These are phyloP conservation scores for Solanum sejunctum DNA, from an alignment of 257 asterid genomes.

Conservation along the genomic window DNA sequence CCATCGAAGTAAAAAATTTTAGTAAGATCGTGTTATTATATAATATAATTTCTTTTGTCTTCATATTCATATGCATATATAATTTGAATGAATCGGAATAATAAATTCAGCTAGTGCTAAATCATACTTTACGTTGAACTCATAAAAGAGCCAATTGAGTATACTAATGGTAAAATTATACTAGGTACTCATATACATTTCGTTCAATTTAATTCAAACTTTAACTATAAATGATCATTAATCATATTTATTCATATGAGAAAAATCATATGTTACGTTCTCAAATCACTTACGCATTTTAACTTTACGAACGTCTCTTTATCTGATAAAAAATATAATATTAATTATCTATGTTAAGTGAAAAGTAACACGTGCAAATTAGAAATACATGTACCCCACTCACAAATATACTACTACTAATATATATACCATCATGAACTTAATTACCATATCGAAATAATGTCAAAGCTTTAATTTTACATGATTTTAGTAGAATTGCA, in stretches of 20 bases:
- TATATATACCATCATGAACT: not conserved
- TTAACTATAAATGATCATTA: not conserved
- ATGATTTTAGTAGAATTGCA: not conserved
- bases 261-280: not conserved
- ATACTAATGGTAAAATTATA: not conserved
- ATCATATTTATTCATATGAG: not conserved
- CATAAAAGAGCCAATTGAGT: not conserved
- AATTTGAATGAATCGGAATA: not conserved
- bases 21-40: not conserved
- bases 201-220: not conserved
- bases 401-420: not conserved
- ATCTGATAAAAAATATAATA: not conserved
- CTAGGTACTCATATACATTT: not conserved
- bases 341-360: not conserved
- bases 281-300: not conserved
- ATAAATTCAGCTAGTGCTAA: too few relatives aligned
- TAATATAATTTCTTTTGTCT: too few relatives aligned
- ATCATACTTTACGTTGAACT: not conserved
- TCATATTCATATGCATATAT: too few relatives aligned
- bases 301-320: not conserved
- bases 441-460: not conserved
- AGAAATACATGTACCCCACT: not conserved
- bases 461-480: not conserved
- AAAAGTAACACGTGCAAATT: not conserved
- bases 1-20: too few relatives aligned